Percentiles rank a stretch among this genome's conserved stretches.
These are phyloP conservation scores for Scenedesmus sp. DNA, from an alignment of 163 green algal species.

Conservation along the genomic window DNA sequence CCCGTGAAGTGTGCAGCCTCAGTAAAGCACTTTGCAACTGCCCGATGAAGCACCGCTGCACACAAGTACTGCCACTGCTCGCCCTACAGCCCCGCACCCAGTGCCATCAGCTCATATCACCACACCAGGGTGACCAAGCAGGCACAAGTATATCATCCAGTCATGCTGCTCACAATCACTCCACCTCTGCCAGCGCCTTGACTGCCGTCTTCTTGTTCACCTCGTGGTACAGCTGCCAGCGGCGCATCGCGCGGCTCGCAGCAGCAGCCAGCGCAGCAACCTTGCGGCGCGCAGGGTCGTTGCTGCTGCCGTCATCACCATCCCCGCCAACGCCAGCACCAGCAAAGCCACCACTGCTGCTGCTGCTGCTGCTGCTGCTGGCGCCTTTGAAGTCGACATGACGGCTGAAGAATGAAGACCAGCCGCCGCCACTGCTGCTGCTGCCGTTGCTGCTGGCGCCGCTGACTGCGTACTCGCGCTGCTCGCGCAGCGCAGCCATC, in stretches of 20 bases:
- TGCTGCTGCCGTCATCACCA: not conserved
- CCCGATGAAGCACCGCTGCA: too few species aligned
- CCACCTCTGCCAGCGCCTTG: not conserved
- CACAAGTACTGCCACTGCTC: too few species aligned
- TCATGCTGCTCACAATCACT: not conserved
- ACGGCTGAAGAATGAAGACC: slow-evolving; percentile 22
- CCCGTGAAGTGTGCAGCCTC: too few species aligned
- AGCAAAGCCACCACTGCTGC: not conserved
- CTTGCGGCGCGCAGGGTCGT: not conserved
- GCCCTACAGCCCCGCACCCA: too few species aligned
- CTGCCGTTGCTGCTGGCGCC: not conserved
- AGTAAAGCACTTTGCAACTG: too few species aligned
- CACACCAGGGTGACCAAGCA: too few species aligned
- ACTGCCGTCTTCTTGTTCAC: slow-evolving; percentile 2
- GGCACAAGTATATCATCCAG: too few species aligned
- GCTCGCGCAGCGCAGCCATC: slow-evolving; percentile 21
- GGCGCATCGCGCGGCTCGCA: slow-evolving; percentile 17
- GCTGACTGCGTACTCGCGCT: not conserved
- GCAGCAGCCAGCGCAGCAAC: slow-evolving; percentile 38
- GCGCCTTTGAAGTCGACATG: slow-evolving; percentile 29
- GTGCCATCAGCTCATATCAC: too few species aligned
- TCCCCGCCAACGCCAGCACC: not conserved
- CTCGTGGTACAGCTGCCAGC: slow-evolving; percentile 32
- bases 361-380: not conserved
- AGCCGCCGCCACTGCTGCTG: not conserved